A percentile compares a stretch with the other conserved stretches of the same genome.
These are phyloP conservation scores for Soucietia sequanensis DNA, from an alignment of 805 yeast genomes.

Conservation along the genomic window DNA sequence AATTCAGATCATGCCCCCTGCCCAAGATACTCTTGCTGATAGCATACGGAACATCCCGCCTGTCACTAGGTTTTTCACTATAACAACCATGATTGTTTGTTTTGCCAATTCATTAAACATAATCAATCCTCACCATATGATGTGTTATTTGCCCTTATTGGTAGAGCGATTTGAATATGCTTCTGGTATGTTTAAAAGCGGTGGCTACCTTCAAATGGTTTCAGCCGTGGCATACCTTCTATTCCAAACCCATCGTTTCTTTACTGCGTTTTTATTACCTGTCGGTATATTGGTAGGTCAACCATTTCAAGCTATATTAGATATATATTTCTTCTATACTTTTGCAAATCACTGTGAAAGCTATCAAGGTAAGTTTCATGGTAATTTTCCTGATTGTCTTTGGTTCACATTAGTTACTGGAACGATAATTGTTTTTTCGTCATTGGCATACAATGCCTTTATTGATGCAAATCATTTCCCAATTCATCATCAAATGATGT, in stretches of 20 bases:
- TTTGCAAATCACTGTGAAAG: constrained; percentile 57
- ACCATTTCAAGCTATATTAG: constrained; percentile 36
- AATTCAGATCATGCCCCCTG: too few species aligned
- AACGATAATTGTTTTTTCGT: constrained; percentile 41
- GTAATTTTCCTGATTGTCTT: constrained; percentile 53
- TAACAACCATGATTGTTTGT: constrained; percentile 45
- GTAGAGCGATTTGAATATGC: constrained; percentile 7
- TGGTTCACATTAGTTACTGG: constrained; percentile 53
- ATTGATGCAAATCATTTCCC: constrained; percentile 16
- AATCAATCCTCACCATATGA: constrained; percentile 11
- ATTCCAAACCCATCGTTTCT: constrained; percentile 46
- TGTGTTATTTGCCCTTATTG: constrained; percentile 11
- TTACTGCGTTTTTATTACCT: constrained; percentile 51
- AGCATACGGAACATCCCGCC: constrained; percentile 49
- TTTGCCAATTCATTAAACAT: constrained; percentile 27
- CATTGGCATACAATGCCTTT: constrained; percentile 26
- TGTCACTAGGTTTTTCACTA: constrained; percentile 56
- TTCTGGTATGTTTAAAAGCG: constrained; percentile 2
- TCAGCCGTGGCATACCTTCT: constrained; percentile 8
- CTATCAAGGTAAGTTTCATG: constrained; percentile 41
- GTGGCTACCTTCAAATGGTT: constrained; percentile 3
- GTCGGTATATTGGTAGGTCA: constrained; percentile 25
- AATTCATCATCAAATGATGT: constrained; percentile 38
- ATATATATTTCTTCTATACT: constrained; percentile 55
- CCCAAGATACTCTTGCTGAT: constrained; percentile 14